Conservation (phyloP, 1,284 basidiomycete genomes). For the Cutaneotrichosporon spelunceum region DNA sequence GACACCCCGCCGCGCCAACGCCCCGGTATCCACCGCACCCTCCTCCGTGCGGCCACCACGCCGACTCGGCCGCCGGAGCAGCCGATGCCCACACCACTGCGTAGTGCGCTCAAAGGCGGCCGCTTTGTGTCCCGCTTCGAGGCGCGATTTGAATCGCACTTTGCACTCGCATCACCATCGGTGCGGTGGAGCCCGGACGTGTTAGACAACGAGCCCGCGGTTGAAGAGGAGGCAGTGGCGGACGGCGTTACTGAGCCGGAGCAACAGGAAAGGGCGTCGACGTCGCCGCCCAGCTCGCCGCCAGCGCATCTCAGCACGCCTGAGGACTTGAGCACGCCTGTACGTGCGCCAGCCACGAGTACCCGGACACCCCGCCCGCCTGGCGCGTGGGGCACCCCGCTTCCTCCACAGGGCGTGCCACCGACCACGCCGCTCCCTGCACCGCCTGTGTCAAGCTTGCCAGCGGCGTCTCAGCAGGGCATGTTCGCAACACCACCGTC, state of each 20-base stretch:
- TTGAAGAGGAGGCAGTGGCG: not conserved
- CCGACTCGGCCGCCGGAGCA: not conserved
- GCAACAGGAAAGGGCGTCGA: not conserved
- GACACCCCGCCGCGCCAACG: constrained; percentile 5
- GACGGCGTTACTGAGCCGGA: not conserved
- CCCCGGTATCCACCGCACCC: constrained; percentile 3
- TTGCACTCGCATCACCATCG: not conserved
- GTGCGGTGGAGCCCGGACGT: constrained; percentile 13
- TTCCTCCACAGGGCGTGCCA: not conserved
- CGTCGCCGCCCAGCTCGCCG: constrained; percentile 5
- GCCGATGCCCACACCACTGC: constrained; percentile 8
- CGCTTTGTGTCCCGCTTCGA: not conserved
- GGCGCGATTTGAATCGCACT: not conserved
- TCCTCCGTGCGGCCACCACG: not conserved
- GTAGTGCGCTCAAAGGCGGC: constrained; percentile 4
- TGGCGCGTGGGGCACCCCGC: constrained; percentile 7
- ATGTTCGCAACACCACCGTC: not conserved
- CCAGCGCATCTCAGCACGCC: constrained; percentile 9
- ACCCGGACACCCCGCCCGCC: constrained; percentile 13
- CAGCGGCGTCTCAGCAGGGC: not conserved
- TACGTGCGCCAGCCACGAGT: not conserved
- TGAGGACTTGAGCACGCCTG: not conserved
- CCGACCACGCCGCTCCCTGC: not conserved
- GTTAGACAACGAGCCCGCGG: constrained; percentile 3
- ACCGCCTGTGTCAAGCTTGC: not conserved